Conservation (phyloP, 1,139 yeast species). For the Candida sp. region DNA sequence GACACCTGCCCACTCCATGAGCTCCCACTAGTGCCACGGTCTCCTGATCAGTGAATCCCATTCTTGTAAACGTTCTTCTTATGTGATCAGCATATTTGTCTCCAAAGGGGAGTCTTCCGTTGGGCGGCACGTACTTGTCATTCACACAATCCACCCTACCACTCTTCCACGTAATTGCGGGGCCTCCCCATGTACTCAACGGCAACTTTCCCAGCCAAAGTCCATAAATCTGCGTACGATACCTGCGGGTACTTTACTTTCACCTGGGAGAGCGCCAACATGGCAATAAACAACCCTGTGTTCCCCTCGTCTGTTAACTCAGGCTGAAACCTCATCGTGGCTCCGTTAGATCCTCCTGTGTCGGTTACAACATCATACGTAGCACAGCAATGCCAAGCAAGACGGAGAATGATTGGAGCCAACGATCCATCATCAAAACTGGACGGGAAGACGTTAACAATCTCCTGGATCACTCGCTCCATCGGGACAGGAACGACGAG, state of each 20-base stretch:
- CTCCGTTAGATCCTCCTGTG: constrained; percentile 73
- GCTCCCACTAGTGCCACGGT: constrained; percentile 69
- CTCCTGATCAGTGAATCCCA: constrained; percentile 70
- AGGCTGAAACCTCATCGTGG: constrained; percentile 63
- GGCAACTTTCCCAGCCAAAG: constrained; percentile 66
- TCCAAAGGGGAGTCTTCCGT: constrained; percentile 66
- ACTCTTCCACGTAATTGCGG: constrained; percentile 57
- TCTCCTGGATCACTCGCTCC: constrained; percentile 17
- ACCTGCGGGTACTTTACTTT: constrained; percentile 62
- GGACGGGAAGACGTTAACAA: constrained; percentile 17
- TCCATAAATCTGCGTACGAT: constrained; percentile 69
- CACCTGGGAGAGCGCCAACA: constrained; percentile 58
- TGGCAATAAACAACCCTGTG: constrained; percentile 61
- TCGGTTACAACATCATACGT: constrained; percentile 58
- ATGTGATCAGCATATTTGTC: constrained; percentile 57
- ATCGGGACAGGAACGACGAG: constrained; percentile 4
- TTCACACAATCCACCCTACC: constrained; percentile 66
- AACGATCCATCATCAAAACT: constrained; percentile 66
- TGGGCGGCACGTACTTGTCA: constrained; percentile 57
- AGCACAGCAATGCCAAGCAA: constrained; percentile 78
- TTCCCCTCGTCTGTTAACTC: constrained; percentile 57
- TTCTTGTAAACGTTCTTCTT: constrained; percentile 53
- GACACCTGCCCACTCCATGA: constrained; percentile 70
- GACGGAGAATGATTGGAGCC: constrained; percentile 65
- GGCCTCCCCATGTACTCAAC: constrained; percentile 66